Evolutionary conservation across 441 rosid species (phyloP).

Genomic region (Breynia disticha): DNA sequence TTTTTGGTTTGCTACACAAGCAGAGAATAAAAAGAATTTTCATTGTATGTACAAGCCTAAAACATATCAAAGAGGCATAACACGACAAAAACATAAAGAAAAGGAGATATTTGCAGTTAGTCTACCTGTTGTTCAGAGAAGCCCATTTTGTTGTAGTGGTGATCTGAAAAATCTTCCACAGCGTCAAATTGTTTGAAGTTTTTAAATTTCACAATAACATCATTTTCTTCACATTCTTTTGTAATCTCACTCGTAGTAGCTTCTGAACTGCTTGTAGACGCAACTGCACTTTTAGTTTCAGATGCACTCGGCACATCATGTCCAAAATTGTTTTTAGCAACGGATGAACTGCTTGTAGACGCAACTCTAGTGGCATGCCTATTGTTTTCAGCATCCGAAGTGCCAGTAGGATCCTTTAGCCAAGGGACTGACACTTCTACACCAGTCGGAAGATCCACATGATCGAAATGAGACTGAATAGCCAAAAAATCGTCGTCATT

Average conservation of each 20-base stretch:
- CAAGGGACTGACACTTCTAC: slow-evolving; percentile 44
- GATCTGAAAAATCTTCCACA: slow-evolving; percentile 50
- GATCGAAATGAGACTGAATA: slow-evolving; percentile 40
- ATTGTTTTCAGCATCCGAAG: slow-evolving; percentile 16
- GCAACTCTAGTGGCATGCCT: slow-evolving; percentile 12
- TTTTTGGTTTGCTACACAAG: slow-evolving; percentile 25
- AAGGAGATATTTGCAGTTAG: slow-evolving; percentile 2
- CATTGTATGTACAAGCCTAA: neutral
- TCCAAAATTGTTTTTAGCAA: too few species aligned
- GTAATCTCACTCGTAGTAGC: slow-evolving; percentile 14
- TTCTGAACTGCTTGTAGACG: slow-evolving; percentile 20
- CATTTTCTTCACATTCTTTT: slow-evolving; percentile 18
- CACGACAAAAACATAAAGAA: too few species aligned
- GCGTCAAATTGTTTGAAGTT: slow-evolving; percentile 39
- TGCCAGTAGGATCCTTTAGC: slow-evolving; percentile 27
- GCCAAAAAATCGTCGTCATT: slow-evolving; percentile 29
- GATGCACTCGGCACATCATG: neutral
- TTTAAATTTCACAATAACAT: slow-evolving; percentile 10
- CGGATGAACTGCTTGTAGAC: too few species aligned
- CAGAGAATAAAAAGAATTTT: neutral
- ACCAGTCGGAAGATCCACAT: slow-evolving; percentile 51
- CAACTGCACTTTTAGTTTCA: slow-evolving; percentile 15
- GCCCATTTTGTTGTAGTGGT: slow-evolving; percentile 29
- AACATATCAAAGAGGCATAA: neutral
- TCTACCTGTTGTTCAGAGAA: slow-evolving; percentile 25